A percentile compares a stretch with the other conserved stretches of the same genome.
phyloP scores from a whole-genome alignment of 495 filamentous ascomycete genomes.

The Lasiosphaeriaceae sp. region DNA sequence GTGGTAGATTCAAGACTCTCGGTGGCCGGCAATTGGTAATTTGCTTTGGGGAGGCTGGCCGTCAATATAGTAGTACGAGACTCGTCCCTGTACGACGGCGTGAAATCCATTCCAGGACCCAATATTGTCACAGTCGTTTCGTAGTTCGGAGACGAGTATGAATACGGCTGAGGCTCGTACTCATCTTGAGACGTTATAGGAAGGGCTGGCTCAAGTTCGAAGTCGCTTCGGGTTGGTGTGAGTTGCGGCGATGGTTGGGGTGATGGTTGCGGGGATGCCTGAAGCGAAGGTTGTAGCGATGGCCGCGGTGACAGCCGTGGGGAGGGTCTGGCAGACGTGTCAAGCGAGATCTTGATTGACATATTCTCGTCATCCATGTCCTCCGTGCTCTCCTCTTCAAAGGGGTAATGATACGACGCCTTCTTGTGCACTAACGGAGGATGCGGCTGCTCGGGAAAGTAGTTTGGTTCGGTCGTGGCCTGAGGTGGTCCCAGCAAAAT shows the following conservation, averaged over 20 bases:
- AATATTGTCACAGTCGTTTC: constrained; percentile 44
- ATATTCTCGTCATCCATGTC: constrained; percentile 33
- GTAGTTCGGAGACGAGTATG: constrained; percentile 28
- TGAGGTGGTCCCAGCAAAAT: constrained; percentile 1
- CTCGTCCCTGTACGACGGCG: constrained; percentile 28
- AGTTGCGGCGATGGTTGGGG: constrained; percentile 22
- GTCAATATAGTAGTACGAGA: constrained; percentile 20
- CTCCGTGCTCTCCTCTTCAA: constrained; percentile 34
- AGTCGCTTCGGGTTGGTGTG: constrained; percentile 28
- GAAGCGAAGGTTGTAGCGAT: constrained; percentile 24
- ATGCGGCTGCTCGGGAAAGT: constrained; percentile 2
- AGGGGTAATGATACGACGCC: constrained; percentile 38
- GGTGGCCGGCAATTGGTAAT: constrained; percentile 13
- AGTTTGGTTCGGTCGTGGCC: constrained; percentile 9
- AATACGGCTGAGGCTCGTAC: constrained; percentile 37
- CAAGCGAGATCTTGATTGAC: constrained; percentile 40
- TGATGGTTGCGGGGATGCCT: constrained; percentile 31
- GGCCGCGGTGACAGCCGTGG: constrained; percentile 32
- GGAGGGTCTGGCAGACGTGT: constrained; percentile 24
- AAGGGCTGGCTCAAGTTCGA: constrained; percentile 11
- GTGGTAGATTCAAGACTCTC: constrained; percentile 9
- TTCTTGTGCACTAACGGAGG: constrained; percentile 20
- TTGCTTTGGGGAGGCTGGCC: constrained; percentile 18
- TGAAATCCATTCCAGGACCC: constrained; percentile 38
- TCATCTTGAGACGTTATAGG: constrained; percentile 23